phyloP scores from a whole-genome alignment of 345 rosid species.

The Garcia nutans region DNA sequence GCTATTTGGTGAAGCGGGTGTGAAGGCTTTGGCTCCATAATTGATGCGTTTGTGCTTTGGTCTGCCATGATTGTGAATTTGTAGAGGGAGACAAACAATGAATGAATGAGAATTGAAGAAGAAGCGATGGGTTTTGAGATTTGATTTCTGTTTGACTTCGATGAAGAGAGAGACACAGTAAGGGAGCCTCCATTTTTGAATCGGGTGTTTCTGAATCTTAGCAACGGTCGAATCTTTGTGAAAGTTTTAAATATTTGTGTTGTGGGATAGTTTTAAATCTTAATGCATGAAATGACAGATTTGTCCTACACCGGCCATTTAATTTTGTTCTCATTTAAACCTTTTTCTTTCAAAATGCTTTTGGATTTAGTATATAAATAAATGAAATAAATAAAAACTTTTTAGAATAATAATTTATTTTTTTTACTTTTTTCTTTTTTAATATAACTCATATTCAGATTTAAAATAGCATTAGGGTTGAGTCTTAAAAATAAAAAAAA shows the following conservation, averaged over 20 bases:
- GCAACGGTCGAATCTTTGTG: slow-evolving; percentile 32
- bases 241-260: not conserved
- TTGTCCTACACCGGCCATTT: not conserved
- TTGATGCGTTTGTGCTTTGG: slow-evolving; percentile 42
- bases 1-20: slow-evolving; percentile 95
- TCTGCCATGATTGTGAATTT: slow-evolving; percentile 42
- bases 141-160: not conserved
- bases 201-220: not conserved
- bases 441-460: too few relatives aligned
- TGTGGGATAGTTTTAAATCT: not conserved
- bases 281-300: not conserved
- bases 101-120: slow-evolving; percentile 4
- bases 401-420: too few relatives aligned
- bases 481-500: too few relatives aligned
- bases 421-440: too few relatives aligned
- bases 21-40: slow-evolving; percentile 46
- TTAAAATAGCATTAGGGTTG: too few relatives aligned
- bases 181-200: slow-evolving; percentile 13
- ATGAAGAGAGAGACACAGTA: slow-evolving; percentile 10
- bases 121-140: not conserved
- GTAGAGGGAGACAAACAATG: slow-evolving; percentile 11
- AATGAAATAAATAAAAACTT: too few relatives aligned
- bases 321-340: not conserved
- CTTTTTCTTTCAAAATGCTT: too few relatives aligned
- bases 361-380: too few relatives aligned